These are phyloP conservation scores for Biscogniauxia mediterranea DNA, from an alignment of 2,329 filamentous ascomycete species.

Conservation along the genomic window DNA sequence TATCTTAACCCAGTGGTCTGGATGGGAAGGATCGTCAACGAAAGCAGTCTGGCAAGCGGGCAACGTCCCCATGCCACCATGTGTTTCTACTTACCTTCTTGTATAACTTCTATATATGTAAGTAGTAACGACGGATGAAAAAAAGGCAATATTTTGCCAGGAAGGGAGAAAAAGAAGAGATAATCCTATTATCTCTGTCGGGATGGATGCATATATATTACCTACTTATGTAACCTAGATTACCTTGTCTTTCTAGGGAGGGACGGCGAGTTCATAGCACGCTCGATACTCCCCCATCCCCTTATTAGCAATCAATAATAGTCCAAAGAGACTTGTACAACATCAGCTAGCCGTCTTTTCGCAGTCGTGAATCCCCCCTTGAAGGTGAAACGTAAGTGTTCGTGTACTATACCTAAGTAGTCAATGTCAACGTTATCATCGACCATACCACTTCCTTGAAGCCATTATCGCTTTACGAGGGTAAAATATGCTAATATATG, in stretches of 20 bases:
- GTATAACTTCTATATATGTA: neutral
- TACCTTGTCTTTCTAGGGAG: neutral
- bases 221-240: neutral
- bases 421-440: too few species aligned
- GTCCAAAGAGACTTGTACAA: neutral
- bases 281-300: neutral
- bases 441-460: too few species aligned
- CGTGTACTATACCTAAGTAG: too few species aligned
- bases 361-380: neutral
- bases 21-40: neutral
- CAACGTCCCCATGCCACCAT: neutral
- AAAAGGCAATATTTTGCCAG: neutral
- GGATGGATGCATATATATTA: neutral
- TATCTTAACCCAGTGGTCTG: neutral
- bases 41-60: neutral
- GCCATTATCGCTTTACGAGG: too few species aligned
- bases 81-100: neutral
- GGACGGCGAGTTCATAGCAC: neutral
- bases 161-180: neutral
- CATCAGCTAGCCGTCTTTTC: neutral
- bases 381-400: neutral
- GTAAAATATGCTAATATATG: too few species aligned
- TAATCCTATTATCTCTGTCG: neutral
- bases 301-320: neutral
- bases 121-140: neutral